Evolutionary conservation across 352 stramenopile species (phyloP).

Genomic region (Phytophthora citricola): DNA sequence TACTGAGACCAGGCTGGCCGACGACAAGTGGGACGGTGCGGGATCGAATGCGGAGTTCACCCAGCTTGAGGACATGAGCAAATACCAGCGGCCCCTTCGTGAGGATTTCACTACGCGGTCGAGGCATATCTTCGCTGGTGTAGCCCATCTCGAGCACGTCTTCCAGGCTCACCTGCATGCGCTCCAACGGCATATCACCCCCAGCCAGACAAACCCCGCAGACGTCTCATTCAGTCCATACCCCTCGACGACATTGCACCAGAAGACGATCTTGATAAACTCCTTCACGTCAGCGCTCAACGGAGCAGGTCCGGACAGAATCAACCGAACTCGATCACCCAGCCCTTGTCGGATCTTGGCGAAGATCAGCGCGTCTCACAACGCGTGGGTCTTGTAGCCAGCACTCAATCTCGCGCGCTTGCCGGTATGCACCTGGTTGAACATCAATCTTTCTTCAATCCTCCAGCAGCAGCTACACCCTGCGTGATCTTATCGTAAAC

Average conservation of each 20-base stretch:
- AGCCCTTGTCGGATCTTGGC: conserved; percentile 93
- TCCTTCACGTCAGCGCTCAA: conserved; percentile 93
- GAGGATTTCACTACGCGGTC: conserved; percentile 71
- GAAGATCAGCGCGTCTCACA: conserved; percentile 98
- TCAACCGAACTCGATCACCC: conserved; percentile 88
- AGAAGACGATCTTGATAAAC: conserved; percentile 96
- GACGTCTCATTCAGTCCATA: conserved; percentile 97
- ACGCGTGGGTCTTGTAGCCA: conserved; percentile 66
- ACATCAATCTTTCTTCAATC: conserved; percentile 73
- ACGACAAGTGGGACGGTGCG: no score
- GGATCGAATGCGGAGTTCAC: no score
- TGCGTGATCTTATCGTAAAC: conserved; percentile 97
- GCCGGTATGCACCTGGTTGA: conserved; percentile 62
- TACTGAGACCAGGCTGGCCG: no score
- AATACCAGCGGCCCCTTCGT: conserved; percentile 86
- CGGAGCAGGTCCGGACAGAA: conserved; percentile 95
- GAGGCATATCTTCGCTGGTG: conserved; percentile 79
- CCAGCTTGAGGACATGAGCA: conserved; percentile 1
- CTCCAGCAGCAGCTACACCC: conserved; percentile 60
- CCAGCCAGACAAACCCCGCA: conserved; percentile 78
- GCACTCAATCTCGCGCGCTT: conserved; percentile 61
- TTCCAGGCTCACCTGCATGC: conserved; percentile 92
- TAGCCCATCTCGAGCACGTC: conserved; percentile 98
- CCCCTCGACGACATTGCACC: conserved; percentile 92
- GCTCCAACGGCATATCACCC: conserved; percentile 62